These are phyloP conservation scores for Lasiodiplodia sp. DNA, from an alignment of 2,329 filamentous ascomycete species.

Conservation along the genomic window DNA sequence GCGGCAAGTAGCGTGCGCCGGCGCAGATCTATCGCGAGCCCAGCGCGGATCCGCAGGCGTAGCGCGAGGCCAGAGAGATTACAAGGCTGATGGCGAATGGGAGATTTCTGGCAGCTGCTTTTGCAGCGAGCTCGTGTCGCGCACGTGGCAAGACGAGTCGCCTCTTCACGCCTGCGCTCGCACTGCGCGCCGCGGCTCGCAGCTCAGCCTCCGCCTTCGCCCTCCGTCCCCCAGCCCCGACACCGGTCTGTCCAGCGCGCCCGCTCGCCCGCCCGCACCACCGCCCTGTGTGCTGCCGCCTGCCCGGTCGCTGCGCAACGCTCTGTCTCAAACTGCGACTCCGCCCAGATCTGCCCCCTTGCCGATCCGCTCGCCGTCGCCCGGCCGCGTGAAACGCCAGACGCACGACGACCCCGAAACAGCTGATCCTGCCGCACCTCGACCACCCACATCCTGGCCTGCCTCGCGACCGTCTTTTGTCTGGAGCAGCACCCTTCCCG, in stretches of 20 bases:
- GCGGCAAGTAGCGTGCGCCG: conserved; percentile 13
- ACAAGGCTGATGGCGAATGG: not conserved
- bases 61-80: conserved; percentile 1
- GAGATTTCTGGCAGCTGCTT: not conserved
- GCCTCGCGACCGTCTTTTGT: conserved; percentile 22
- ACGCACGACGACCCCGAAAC: conserved; percentile 28
- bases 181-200: not conserved
- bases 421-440: conserved; percentile 27
- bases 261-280: not conserved
- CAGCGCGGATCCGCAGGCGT: conserved; percentile 14
- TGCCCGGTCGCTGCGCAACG: conserved; percentile 24
- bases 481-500: conserved; percentile 5
- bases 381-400: conserved; percentile 28
- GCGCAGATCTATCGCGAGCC: conserved; percentile 25
- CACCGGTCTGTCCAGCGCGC: not conserved
- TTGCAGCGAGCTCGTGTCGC: conserved; percentile 10
- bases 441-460: conserved; percentile 20
- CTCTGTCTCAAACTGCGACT: conserved; percentile 25
- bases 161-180: not conserved
- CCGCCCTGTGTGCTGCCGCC: conserved; percentile 1
- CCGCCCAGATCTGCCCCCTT: conserved; percentile 25
- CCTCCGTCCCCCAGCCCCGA: not conserved
- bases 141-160: conserved; percentile 2
- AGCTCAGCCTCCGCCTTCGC: not conserved
- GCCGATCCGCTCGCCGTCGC: conserved; percentile 27